phyloP scores from a whole-genome alignment of 352 stramenopile genomes.

The Phytophthora gonapodyides region DNA sequence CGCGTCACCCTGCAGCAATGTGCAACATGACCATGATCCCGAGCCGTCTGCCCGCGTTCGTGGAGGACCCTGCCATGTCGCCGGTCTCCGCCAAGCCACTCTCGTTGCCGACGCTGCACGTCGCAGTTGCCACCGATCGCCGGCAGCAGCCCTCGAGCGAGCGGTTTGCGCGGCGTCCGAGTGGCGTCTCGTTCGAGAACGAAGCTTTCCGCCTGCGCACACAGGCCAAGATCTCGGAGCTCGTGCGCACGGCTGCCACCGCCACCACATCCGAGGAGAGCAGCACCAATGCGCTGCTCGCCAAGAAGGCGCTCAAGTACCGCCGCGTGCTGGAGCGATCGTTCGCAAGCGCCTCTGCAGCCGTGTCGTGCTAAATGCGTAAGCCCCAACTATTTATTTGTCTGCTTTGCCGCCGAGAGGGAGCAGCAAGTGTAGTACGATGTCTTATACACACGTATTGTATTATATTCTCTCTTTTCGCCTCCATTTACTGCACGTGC shows the following conservation, averaged over 20 bases:
- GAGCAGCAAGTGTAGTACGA: no score
- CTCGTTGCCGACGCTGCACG: not conserved
- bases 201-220: conserved; percentile 40
- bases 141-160: not conserved
- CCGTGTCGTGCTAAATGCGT: conserved; percentile 6
- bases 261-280: conserved; percentile 9
- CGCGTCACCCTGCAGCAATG: conserved; percentile 6
- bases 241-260: conserved; percentile 29
- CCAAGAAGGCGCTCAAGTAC: conserved; percentile 56
- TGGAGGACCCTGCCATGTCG: conserved; percentile 17
- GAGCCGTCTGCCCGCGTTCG: conserved; percentile 12
- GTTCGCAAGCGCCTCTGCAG: not conserved
- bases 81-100: conserved; percentile 3
- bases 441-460: no score
- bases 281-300: conserved; percentile 43
- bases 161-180: conserved; percentile 3
- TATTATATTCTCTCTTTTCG: no score
- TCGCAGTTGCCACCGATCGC: not conserved
- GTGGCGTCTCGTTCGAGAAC: conserved; percentile 43
- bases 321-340: conserved; percentile 42
- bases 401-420: not conserved
- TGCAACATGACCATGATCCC: conserved; percentile 29
- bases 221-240: conserved; percentile 34
- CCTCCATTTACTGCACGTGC: no score
- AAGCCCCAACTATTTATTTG: conserved; percentile 2